Conservation (phyloP, 1,139 yeast species). For the Williopsis jadinii region DNA sequence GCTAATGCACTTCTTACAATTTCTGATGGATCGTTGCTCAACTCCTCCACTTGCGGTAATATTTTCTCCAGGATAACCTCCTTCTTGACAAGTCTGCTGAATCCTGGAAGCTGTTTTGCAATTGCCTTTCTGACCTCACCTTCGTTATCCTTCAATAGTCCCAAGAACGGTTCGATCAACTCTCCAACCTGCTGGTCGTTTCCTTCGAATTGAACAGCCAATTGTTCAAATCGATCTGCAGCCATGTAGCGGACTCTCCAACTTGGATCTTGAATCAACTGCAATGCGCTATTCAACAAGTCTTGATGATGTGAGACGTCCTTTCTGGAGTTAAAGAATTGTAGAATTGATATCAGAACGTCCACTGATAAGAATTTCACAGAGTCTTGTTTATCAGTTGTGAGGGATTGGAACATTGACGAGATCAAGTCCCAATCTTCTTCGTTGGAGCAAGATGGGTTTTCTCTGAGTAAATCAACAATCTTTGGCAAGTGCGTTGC, state of each 20-base stretch:
- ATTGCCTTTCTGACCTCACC: slow-evolving; percentile 95
- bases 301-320: slow-evolving; percentile 56
- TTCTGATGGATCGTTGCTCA: slow-evolving; percentile 89
- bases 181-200: slow-evolving; percentile 47
- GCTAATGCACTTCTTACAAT: slow-evolving; percentile 92
- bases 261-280: slow-evolving; percentile 78
- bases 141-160: slow-evolving; percentile 84
- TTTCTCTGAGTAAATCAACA: slow-evolving; percentile 48
- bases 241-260: slow-evolving; percentile 99
- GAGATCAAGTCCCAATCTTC: slow-evolving; percentile 71
- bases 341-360: slow-evolving; percentile 67
- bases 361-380: slow-evolving; percentile 89
- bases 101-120: slow-evolving; percentile 85
- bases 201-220: slow-evolving; percentile 57
- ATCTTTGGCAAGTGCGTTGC: slow-evolving; percentile 76
- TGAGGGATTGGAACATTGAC: slow-evolving; percentile 74
- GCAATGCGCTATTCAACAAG: slow-evolving; percentile 53
- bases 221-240: slow-evolving; percentile 78
- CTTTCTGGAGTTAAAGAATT: slow-evolving; percentile 50
- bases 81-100: slow-evolving; percentile 47
- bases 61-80: slow-evolving; percentile 60
- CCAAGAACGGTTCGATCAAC: slow-evolving; percentile 48
- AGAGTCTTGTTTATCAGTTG: slow-evolving; percentile 88
- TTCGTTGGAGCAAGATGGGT: slow-evolving; percentile 29
- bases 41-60: slow-evolving; percentile 75